phyloP scores from a whole-genome alignment of 441 rosid species.

The Gossypium gossypioides region DNA sequence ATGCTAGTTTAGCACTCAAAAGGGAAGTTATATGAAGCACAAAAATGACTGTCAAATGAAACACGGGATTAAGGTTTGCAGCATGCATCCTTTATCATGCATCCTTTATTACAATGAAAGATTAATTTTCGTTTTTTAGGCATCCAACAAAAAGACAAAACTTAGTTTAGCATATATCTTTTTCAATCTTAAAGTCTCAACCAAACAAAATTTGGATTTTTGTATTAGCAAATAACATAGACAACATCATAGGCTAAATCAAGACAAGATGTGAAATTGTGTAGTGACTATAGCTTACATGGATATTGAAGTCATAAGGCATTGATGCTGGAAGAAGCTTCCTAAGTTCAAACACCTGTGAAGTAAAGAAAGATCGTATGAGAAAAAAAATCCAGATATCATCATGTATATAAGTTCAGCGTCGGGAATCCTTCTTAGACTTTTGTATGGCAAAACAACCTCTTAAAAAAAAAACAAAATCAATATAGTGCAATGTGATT shows the following conservation, averaged over 20 bases:
- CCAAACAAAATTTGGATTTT: neutral
- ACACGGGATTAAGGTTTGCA: neutral
- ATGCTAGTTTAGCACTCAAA: neutral
- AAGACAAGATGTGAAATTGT: neutral
- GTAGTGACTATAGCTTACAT: conserved; percentile 37
- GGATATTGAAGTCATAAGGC: conserved; percentile 80
- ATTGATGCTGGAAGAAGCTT: conserved; percentile 68
- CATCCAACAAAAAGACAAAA: neutral
- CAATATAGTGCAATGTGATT: conserved; percentile 3
- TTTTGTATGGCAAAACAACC: neutral
- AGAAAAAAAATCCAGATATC: neutral
- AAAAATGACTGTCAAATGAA: neutral
- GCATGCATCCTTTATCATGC: neutral
- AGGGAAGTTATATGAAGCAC: conserved; percentile 2
- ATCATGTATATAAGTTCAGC: neutral
- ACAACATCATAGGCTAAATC: conserved; percentile 4
- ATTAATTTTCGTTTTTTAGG: neutral
- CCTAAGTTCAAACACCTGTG: conserved; percentile 75
- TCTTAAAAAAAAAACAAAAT: neutral
- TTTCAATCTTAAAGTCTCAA: neutral
- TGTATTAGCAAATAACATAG: neutral
- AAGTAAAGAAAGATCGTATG: conserved; percentile 6
- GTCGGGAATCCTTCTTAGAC: neutral
- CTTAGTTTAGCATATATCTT: neutral
- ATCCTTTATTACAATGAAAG: neutral